A percentile compares a stretch with the other conserved stretches of the same genome.
These are phyloP conservation scores for Aspergillus pseudoviridinutans DNA, from an alignment of 2,329 filamentous ascomycete genomes.

Conservation along the genomic window DNA sequence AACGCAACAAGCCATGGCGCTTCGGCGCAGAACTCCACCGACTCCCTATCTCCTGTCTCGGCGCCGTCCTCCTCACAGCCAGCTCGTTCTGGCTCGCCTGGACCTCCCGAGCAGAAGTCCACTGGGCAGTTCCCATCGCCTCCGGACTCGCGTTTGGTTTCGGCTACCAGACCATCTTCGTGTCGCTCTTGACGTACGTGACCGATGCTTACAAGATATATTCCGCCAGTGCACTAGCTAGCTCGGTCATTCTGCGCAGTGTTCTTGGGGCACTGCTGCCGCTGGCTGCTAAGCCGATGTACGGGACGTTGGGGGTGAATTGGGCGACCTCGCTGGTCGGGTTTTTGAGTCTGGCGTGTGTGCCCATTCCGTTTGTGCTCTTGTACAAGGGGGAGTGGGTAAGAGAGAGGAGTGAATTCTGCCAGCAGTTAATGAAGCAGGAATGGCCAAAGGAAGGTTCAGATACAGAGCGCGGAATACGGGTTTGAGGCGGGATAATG, in stretches of 20 bases:
- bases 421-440: constrained; percentile 24
- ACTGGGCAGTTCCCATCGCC: constrained; percentile 56
- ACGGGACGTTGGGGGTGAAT: constrained; percentile 33
- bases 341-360: constrained; percentile 36
- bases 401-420: constrained; percentile 27
- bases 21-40: constrained; percentile 57
- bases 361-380: constrained; percentile 40
- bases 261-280: constrained; percentile 55
- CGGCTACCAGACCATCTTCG: constrained; percentile 61
- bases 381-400: constrained; percentile 25
- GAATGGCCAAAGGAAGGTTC: constrained; percentile 12
- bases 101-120: constrained; percentile 47
- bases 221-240: constrained; percentile 55
- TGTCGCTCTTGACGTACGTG: constrained; percentile 61
- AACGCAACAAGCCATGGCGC: constrained; percentile 53
- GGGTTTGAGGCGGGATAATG: not conserved
- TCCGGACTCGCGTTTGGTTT: constrained; percentile 60
- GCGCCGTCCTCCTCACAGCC: constrained; percentile 59
- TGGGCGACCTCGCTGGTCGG: constrained; percentile 42
- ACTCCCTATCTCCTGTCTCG: constrained; percentile 67
- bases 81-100: constrained; percentile 56
- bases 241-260: constrained; percentile 48
- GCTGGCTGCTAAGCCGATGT: constrained; percentile 42
- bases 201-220: constrained; percentile 66
- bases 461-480: not conserved